Percentiles rank a stretch among this genome's conserved stretches.
Conservation (phyloP, 148 eudicot species). For the Silene latifolia region DNA sequence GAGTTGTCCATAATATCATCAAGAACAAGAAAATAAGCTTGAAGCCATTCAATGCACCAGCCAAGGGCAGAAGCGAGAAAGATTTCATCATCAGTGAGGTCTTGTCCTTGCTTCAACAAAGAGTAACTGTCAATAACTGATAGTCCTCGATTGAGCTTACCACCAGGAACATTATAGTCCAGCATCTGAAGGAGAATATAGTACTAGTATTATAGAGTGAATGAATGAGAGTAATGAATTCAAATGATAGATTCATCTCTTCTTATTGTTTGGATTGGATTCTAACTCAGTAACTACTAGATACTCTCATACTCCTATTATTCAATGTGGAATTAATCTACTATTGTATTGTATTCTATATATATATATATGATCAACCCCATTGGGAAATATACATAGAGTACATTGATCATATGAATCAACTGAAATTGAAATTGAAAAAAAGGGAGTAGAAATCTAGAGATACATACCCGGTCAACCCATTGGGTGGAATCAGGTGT, state of each 20-base stretch:
- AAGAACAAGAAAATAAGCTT: constrained; percentile 86
- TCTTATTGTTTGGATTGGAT: too few relatives aligned
- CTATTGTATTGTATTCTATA: too few relatives aligned
- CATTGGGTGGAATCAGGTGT: constrained; percentile 60
- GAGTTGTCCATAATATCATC: constrained; percentile 91
- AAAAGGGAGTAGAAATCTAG: too few relatives aligned
- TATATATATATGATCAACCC: too few relatives aligned
- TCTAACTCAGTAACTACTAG: too few relatives aligned
- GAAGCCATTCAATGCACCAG: constrained; percentile 99
- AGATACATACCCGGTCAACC: constrained; percentile 54
- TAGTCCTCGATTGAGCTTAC: constrained; percentile 83
- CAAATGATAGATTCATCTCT: too few relatives aligned
- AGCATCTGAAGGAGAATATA: constrained; percentile 88
- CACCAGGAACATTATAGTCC: constrained; percentile 97
- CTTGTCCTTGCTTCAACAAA: constrained; percentile 68
- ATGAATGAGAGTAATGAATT: too few relatives aligned
- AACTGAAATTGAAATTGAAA: neutral
- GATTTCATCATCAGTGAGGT: constrained; percentile 70
- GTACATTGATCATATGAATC: neutral
- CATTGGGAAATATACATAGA: neutral
- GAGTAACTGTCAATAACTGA: constrained; percentile 89
- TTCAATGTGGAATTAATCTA: too few relatives aligned
- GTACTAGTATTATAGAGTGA: too few relatives aligned
- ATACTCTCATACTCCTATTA: too few relatives aligned
- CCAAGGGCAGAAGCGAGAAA: constrained; percentile 88